Base-by-base conservation (phyloP, 306 rosid species). In the Pueraria montana region DNA sequence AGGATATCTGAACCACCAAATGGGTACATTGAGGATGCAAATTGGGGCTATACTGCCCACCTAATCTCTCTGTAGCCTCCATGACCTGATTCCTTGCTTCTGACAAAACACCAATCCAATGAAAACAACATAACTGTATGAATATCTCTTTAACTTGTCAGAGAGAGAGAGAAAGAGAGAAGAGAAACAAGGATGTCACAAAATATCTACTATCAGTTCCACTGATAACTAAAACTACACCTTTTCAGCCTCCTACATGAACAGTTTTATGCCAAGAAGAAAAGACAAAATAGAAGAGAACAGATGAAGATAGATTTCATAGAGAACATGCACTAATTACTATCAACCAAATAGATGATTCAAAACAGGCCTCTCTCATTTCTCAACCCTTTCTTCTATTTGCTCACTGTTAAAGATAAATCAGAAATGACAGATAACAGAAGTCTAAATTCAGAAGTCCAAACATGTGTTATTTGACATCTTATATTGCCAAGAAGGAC, bases 1-100 rank as follows among this genome's bases (percentile, higher is more conserved):
- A 96, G 99, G 99, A 96, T 96, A 96, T 96, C 84, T 96, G 97
- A 74, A 96, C 99, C 89, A 94, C 99, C 97, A 96, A 90, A 90
- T 96, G 99, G 74, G 98, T 94, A 86, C 99, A 96, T 71, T 91
- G 97, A 6, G 97, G 97, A 89, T 92, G 97, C 84, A 96, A 88
- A 83, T 90, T 88, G 66, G 98, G 91, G 89, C 99, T 94, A 84
- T 96, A 96, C 43, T 87, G 95, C 72, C 99, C 98, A 68, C 98
- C 94, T 81, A 96, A 90, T 87, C 94, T 90, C 87, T 88, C 90
- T 11, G 97, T 91, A 11, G 99, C 99, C 83, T 96, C 98, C 97
- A 82, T 91, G 66, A 96, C 99, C 86, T 96, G 99, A 81, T 94
- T 92, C 91, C 99, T 91, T 84, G 99, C 94, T 92, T 96, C 99